phyloP scores from a whole-genome alignment of 2,329 filamentous ascomycete species.

The Zymoseptoria pseudotritici region DNA sequence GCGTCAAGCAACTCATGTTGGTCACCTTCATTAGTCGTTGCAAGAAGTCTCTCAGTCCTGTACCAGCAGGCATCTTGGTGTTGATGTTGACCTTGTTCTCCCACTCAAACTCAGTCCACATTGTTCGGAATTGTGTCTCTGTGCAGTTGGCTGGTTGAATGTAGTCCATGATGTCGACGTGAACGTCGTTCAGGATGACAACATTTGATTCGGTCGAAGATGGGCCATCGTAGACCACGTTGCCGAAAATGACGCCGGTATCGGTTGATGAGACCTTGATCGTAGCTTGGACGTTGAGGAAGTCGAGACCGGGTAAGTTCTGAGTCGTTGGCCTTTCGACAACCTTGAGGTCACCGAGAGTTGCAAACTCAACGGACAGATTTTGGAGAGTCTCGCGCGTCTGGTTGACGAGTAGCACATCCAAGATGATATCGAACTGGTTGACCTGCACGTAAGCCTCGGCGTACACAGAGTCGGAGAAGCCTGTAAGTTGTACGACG shows the following conservation, averaged over 20 bases:
- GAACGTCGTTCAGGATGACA: conserved; percentile 94
- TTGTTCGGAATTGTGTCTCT: conserved; percentile 97
- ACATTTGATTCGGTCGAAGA: conserved; percentile 91
- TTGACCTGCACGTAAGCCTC: conserved; percentile 98
- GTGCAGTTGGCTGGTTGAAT: conserved; percentile 95
- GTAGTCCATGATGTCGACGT: conserved; percentile 99
- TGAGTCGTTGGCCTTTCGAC: conserved; percentile 94
- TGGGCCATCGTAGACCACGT: conserved; percentile 93
- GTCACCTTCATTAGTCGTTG: conserved; percentile 93
- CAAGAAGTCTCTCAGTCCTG: conserved; percentile 83
- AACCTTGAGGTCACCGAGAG: conserved; percentile 92
- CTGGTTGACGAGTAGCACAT: conserved; percentile 94
- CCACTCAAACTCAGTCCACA: conserved; percentile 99
- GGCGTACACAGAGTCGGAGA: conserved; percentile 97
- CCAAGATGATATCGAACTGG: conserved; percentile 96
- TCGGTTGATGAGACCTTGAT: conserved; percentile 98
- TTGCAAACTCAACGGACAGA: conserved; percentile 96
- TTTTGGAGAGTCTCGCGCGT: conserved; percentile 95
- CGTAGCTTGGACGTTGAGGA: conserved; percentile 96
- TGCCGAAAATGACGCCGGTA: conserved; percentile 97
- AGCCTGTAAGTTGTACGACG: conserved; percentile 93
- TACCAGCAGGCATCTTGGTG: conserved; percentile 67
- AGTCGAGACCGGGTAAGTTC: conserved; percentile 90
- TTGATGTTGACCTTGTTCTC: conserved; percentile 99
- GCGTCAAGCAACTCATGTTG: conserved; percentile 97